A percentile compares a stretch with the other conserved stretches of the same genome.
Conservation (phyloP, 148 eudicot species). For the Camellia sinensis region DNA sequence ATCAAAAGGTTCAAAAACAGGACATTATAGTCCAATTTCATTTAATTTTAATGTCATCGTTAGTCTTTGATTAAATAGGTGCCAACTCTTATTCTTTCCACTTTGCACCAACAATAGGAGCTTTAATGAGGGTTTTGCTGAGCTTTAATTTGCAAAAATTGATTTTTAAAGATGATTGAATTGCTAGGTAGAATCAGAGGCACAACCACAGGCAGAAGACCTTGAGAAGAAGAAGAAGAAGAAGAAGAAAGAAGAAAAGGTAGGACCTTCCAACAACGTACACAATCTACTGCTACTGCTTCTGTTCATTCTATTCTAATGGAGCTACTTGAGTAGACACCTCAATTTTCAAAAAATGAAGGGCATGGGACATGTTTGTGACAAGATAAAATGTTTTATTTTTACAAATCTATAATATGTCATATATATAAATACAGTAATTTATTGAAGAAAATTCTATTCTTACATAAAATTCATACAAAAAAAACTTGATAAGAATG, state of each 20-base stretch:
- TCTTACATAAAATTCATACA: no score
- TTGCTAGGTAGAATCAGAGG: conserved; percentile 13
- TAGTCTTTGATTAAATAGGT: not conserved
- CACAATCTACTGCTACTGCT: not conserved
- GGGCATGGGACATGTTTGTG: no score
- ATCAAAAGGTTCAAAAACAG: not conserved
- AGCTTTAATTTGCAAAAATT: not conserved
- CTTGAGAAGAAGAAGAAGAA: conserved; percentile 26
- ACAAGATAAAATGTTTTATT: no score
- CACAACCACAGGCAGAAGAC: conserved; percentile 11
- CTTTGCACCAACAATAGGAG: not conserved
- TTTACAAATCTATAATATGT: no score
- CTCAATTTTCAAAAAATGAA: no score
- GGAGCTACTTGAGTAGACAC: no score
- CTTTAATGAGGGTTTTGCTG: not conserved
- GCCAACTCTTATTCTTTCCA: not conserved
- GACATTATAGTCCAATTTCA: not conserved
- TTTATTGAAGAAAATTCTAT: no score
- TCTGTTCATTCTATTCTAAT: not conserved
- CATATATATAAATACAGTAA: no score
- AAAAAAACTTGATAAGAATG: no score
- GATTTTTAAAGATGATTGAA: not conserved
- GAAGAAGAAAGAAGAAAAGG: conserved; percentile 23
- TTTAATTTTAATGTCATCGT: not conserved
- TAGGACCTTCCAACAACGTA: not conserved